Percentiles rank a stretch among this genome's conserved stretches.
Conservation (phyloP, 306 rosid genomes). For the Boehmeria nivea region DNA sequence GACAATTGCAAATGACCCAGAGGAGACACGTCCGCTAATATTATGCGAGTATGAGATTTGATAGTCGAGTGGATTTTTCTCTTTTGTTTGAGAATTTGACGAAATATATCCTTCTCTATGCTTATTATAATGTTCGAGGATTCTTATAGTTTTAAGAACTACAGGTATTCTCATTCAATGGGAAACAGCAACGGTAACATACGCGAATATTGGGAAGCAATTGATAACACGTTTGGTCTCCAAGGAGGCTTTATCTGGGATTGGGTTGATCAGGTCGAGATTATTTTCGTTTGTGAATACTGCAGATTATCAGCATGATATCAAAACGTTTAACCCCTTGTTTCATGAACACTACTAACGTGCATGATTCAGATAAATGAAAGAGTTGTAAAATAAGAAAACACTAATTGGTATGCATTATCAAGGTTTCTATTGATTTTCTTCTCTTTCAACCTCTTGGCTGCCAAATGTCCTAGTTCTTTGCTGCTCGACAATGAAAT, state of each 20-base stretch:
- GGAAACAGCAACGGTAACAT: constrained; percentile 92
- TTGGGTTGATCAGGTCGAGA: constrained; percentile 85
- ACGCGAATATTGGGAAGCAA: constrained; percentile 91
- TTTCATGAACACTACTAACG: too few relatives aligned
- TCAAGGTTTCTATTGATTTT: neutral
- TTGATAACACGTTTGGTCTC: constrained; percentile 88
- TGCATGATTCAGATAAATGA: constrained; percentile 1
- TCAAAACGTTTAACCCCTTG: constrained; percentile 8
- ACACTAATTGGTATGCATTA: too few relatives aligned
- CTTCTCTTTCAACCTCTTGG: too few relatives aligned
- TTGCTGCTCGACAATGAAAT: neutral
- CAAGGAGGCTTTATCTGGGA: constrained; percentile 99
- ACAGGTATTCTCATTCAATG: constrained; percentile 95
- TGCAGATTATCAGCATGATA: constrained; percentile 5
- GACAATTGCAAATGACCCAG: constrained; percentile 83
- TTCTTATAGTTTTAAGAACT: constrained; percentile 21
- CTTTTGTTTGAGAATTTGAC: neutral
- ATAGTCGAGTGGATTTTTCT: neutral
- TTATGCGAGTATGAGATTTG: constrained; percentile 74
- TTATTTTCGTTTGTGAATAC: neutral
- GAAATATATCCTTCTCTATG: constrained; percentile 8
- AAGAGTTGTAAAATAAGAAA: neutral
- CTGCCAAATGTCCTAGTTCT: neutral
- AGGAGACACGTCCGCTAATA: constrained; percentile 83
- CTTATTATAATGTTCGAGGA: constrained; percentile 6